Evolutionary conservation across 179 eudicot genomes (phyloP), one percentile per base, ranked within the genome.

Genomic region (Heliamphora ciliata): DNA sequence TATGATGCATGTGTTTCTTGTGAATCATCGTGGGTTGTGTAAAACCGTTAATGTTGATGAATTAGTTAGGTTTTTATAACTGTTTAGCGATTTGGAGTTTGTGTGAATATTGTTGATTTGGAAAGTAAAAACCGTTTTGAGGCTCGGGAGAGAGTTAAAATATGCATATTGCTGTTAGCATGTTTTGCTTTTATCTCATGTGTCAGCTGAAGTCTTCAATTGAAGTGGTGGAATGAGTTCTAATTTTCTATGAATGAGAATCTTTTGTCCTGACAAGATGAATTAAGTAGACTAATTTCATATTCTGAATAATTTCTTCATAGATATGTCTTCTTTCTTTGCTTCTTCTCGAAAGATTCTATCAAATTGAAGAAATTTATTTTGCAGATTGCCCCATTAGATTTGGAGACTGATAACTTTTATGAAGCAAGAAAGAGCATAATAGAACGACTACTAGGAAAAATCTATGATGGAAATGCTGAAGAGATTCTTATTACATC

Each of bases 311-410:
- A 52, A 31, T 74, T 51, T 74, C 21, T 46, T 46, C 60, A 55
- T 4, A 31, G 40, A 1, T n/a, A 0, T 56, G 47, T 81, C 40
- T 76, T 66, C n/a, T 72, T 66, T 40, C 31, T 64, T 75, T 15
- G 48, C 54, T 24, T 9, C 52, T 54, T 31, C 50, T 40, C 56
- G 21, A 47, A 24, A 47, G 48, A 11, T 2, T 11, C 24, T 75
- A 9, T 46, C 6, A 21, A 60, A 8, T 63, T 46, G 68, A 59
- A 77, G 68, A n/a, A 44, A 59, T 77, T 59, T 11, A 18, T 65
- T 67, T 89, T 86, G 79, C 92, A 95, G 98, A 92, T 84, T 70
- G 93, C 98, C 81, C 98, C 98, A 4, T 88, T 95, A 81, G 98
- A 95, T 86, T 86, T 95, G 85, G 95, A 88, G 73, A 89, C 91